phyloP scores from a whole-genome alignment of 306 rosid species.

The Sindora glabra region DNA sequence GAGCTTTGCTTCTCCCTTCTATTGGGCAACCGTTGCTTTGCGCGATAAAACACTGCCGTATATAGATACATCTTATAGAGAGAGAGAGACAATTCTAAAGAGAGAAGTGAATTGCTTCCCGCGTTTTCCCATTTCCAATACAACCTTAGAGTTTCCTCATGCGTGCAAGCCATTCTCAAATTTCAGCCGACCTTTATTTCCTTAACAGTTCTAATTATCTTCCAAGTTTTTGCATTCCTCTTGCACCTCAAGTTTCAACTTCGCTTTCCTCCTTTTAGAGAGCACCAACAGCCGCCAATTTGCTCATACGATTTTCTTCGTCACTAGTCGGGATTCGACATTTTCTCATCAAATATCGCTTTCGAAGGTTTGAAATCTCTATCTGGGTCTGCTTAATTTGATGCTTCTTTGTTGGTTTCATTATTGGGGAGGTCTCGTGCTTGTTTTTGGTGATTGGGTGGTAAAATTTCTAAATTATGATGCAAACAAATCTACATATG shows the following conservation, averaged over 20 bases:
- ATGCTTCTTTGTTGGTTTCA: slow-evolving; percentile 14
- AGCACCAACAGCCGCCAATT: slow-evolving; percentile 5
- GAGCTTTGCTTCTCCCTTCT: not conserved
- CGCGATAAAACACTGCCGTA: slow-evolving; percentile 22
- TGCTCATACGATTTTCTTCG: not conserved
- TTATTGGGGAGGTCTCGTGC: not conserved
- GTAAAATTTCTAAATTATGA: not conserved
- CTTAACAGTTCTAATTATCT: slow-evolving; percentile 17
- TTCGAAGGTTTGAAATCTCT: slow-evolving; percentile 17
- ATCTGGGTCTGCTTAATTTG: slow-evolving; percentile 21
- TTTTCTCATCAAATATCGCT: slow-evolving; percentile 3
- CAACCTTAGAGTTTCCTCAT: slow-evolving; percentile 21
- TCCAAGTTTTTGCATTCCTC: slow-evolving; percentile 25
- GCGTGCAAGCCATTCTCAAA: slow-evolving; percentile 71
- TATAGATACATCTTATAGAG: not conserved
- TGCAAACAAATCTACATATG: too few species aligned
- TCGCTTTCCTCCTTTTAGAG: not conserved
- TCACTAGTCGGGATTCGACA: not conserved
- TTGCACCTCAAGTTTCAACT: slow-evolving; percentile 11
- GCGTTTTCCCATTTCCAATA: slow-evolving; percentile 29
- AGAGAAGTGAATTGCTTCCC: slow-evolving; percentile 31
- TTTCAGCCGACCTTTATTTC: slow-evolving; percentile 10
- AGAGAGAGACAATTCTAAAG: slow-evolving; percentile 13
- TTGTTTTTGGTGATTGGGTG: not conserved
- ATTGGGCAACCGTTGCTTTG: slow-evolving; percentile 20